Base-by-base conservation (phyloP, 2,329 filamentous ascomycete species). In the Colletotrichum tropicicola region DNA sequence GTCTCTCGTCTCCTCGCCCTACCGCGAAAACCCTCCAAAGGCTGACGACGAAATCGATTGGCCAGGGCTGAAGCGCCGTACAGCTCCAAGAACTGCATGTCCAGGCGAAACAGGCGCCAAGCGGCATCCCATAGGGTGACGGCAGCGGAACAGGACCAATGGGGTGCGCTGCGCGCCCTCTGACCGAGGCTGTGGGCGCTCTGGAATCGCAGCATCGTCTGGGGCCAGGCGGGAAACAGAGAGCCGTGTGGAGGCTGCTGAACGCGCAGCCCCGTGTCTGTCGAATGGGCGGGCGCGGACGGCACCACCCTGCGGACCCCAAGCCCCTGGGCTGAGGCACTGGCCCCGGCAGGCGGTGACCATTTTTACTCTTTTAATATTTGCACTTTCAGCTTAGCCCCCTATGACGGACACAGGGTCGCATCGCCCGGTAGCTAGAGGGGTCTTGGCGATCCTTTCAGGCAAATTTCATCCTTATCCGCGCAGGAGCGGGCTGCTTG, bases 301-400 rank as follows among this genome's bases (percentile, higher is more conserved):
- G 32, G 43, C 47, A 65, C 32, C 39, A 45, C 25, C 19, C 35
- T 23, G 45, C 45, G 45, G 45, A 52, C 56, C 43, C 57, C 35
- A 61, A 51, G 44, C 61, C 57, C 49, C 57, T 61, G 49, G 61
- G 44, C 28, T 37, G 32, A 49, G 44, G 35, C 44, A 27, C 3
- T 44, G n/a, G 23, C 32, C 61, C 56, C 43, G 32, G 61, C 52
- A 52, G 13, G 43, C 25, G 47, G 43, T 30, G 48, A 19, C 30
- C 39, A 61, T 65, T 58, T 51, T 35, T n/a, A 17, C 13, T 44
- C 1, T 30, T 19, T 28, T 39, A 27, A 39, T 51, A 39, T 51
- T 61, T 51, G 58, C 57, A 61, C 51, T 32, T 54, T 39, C 61
- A 60, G 61, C 48, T 61, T 65, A 61, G 62, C 57, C 57, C 56